phyloP scores from a whole-genome alignment of 1,284 basidiomycete genomes.

The Amylostereum areolatum region DNA sequence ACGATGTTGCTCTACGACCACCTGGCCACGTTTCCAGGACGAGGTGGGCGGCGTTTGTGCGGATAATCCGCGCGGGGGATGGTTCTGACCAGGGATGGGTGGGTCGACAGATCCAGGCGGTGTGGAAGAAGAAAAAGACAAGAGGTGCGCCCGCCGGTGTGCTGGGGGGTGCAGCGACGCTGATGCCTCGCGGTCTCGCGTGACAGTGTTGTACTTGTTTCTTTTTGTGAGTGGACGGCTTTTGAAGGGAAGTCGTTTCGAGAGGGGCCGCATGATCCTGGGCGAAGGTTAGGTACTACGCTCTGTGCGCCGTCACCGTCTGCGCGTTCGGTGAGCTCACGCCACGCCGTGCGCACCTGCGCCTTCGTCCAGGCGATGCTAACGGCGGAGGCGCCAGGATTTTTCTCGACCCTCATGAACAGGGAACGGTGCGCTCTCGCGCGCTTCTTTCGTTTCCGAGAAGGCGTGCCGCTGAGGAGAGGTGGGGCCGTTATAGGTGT shows the following conservation, averaged over 20 bases:
- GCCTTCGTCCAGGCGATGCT: neutral
- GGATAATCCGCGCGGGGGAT: neutral
- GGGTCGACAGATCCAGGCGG: conserved; percentile 7
- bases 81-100: too few relatives aligned
- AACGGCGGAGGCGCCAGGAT: conserved; percentile 3
- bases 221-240: conserved; percentile 5
- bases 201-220: conserved; percentile 12
- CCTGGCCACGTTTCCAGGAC: conserved; percentile 8
- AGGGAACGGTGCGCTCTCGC: conserved; percentile 9
- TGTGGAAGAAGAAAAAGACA: conserved; percentile 15
- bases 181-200: neutral
- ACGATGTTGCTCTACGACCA: conserved; percentile 12
- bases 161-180: neutral
- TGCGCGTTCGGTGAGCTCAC: conserved; percentile 8
- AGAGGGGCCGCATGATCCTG: too few relatives aligned
- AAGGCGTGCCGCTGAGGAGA: neutral
- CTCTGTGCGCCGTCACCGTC: conserved; percentile 8
- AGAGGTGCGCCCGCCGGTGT: conserved; percentile 5
- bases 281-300: conserved; percentile 11
- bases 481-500: neutral
- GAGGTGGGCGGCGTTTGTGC: conserved; percentile 4
- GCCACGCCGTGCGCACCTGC: neutral
- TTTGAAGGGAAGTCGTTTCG: too few relatives aligned
- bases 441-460: neutral
- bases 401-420: conserved; percentile 12